A percentile compares a stretch with the other conserved stretches of the same genome.
These are phyloP conservation scores for Blastomyces parvus DNA, from an alignment of 2,329 filamentous ascomycete genomes.

Conservation along the genomic window DNA sequence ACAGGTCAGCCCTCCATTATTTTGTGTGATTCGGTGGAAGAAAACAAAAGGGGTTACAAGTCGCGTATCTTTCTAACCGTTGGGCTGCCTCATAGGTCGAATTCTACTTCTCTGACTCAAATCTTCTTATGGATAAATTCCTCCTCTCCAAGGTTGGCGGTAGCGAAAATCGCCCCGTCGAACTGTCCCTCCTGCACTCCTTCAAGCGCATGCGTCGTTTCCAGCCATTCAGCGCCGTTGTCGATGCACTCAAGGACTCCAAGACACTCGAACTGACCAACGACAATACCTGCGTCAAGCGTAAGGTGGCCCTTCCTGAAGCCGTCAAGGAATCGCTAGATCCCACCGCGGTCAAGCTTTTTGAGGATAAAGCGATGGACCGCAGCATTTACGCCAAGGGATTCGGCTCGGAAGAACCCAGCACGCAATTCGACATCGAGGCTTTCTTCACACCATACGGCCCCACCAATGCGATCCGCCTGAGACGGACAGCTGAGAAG, in stretches of 20 bases:
- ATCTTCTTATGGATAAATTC: constrained; percentile 81
- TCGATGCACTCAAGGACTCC: constrained; percentile 73
- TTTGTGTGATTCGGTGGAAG: background rate
- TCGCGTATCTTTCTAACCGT: constrained; percentile 3
- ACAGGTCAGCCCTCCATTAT: constrained; percentile 43
- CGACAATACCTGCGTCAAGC: constrained; percentile 60
- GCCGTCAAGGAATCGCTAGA: constrained; percentile 47
- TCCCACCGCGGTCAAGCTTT: constrained; percentile 43
- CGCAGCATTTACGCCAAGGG: constrained; percentile 87
- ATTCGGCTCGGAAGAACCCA: constrained; percentile 74
- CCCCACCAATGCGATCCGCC: constrained; percentile 69
- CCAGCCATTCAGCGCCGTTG: constrained; percentile 73
- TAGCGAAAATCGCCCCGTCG: constrained; percentile 62
- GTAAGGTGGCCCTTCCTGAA: constrained; percentile 60
- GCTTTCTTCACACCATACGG: constrained; percentile 79
- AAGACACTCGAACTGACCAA: constrained; percentile 63
- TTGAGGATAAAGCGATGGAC: constrained; percentile 57
- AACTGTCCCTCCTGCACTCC: constrained; percentile 64
- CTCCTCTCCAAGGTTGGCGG: constrained; percentile 71
- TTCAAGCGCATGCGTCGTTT: constrained; percentile 98
- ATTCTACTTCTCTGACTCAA: constrained; percentile 91
- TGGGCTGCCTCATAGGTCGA: constrained; percentile 55
- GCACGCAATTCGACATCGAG: constrained; percentile 89
- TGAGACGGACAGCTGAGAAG: constrained; percentile 64
- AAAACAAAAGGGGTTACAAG: too few relatives aligned